Evolutionary conservation across 2,329 filamentous ascomycete genomes (phyloP).

Genomic region (Venturia oleaginea): DNA sequence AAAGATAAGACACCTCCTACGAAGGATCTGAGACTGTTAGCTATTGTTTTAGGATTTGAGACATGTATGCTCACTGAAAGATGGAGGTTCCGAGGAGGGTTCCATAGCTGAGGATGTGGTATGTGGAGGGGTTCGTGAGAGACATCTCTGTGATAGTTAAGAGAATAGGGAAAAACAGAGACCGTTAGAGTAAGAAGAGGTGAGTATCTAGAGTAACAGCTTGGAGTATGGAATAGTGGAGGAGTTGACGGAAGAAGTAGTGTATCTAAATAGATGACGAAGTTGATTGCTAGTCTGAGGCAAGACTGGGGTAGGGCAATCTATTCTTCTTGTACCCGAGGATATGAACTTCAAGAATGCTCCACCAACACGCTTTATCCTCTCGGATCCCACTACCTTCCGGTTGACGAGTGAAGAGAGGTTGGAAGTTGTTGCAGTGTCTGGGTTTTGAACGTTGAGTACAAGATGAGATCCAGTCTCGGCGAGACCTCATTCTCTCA

Average conservation of each 20-base stretch:
- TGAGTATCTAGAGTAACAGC: neutral
- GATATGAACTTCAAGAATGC: too few relatives aligned
- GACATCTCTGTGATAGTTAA: constrained; percentile 17
- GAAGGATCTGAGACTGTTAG: constrained; percentile 55
- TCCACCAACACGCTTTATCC: too few relatives aligned
- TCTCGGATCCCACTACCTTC: too few relatives aligned
- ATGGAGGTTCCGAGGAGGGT: constrained; percentile 78
- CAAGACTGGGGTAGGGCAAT: neutral
- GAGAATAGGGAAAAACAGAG: neutral
- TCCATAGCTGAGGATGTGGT: constrained; percentile 79
- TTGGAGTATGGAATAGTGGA: neutral
- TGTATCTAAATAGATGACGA: neutral
- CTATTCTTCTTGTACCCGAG: neutral
- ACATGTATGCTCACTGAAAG: constrained; percentile 37
- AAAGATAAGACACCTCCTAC: constrained; percentile 65
- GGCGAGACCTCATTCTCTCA: too few relatives aligned
- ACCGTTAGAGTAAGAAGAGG: neutral
- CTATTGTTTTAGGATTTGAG: neutral
- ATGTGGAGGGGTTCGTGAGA: constrained; percentile 58
- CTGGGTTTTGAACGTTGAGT: too few relatives aligned
- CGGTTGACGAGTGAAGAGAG: too few relatives aligned
- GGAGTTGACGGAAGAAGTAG: neutral
- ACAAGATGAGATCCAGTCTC: too few relatives aligned
- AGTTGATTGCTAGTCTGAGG: neutral
- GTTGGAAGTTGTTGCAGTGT: too few relatives aligned